Evolutionary conservation across 352 stramenopile genomes (phyloP).

Genomic region (Phytophthora citrophthora): DNA sequence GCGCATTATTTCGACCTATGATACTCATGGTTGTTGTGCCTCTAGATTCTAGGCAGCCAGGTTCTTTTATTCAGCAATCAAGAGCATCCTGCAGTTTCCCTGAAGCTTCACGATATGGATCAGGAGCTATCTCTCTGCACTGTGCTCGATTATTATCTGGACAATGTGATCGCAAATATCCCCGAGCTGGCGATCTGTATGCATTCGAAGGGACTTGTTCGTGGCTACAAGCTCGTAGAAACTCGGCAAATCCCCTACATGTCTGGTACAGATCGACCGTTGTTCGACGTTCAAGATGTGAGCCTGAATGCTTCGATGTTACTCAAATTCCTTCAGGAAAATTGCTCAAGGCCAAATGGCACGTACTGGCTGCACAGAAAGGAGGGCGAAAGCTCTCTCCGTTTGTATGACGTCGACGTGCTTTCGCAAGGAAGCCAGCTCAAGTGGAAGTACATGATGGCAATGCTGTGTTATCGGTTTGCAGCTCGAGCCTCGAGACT

Average conservation of each 20-base stretch:
- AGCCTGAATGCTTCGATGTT: slow-evolving; percentile 89
- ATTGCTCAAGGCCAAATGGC: slow-evolving; percentile 81
- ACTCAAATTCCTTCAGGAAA: slow-evolving; percentile 87
- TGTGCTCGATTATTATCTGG: slow-evolving; percentile 87
- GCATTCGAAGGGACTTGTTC: slow-evolving; percentile 86
- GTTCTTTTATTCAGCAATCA: slow-evolving; percentile 86
- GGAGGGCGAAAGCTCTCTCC: slow-evolving; percentile 79
- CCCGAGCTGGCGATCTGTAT: slow-evolving; percentile 87
- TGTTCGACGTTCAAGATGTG: slow-evolving; percentile 89
- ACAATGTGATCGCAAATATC: slow-evolving; percentile 91
- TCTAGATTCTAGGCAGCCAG: slow-evolving; percentile 79
- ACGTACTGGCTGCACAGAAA: slow-evolving; percentile 88
- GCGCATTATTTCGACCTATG: too few species aligned
- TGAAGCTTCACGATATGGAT: slow-evolving; percentile 88
- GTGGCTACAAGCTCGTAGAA: slow-evolving; percentile 86
- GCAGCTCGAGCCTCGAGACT: slow-evolving; percentile 73
- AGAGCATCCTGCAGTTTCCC: slow-evolving; percentile 82
- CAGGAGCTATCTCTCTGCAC: slow-evolving; percentile 84
- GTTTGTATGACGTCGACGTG: slow-evolving; percentile 85
- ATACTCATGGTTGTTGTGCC: not conserved
- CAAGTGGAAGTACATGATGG: slow-evolving; percentile 93
- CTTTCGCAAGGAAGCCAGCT: slow-evolving; percentile 83
- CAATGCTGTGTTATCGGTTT: slow-evolving; percentile 90
- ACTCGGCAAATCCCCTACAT: slow-evolving; percentile 87
- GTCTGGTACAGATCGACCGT: slow-evolving; percentile 53